These are phyloP conservation scores for Chrysochromulina tobinii DNA, from an alignment of 78 protist species.

Conservation along the genomic window DNA sequence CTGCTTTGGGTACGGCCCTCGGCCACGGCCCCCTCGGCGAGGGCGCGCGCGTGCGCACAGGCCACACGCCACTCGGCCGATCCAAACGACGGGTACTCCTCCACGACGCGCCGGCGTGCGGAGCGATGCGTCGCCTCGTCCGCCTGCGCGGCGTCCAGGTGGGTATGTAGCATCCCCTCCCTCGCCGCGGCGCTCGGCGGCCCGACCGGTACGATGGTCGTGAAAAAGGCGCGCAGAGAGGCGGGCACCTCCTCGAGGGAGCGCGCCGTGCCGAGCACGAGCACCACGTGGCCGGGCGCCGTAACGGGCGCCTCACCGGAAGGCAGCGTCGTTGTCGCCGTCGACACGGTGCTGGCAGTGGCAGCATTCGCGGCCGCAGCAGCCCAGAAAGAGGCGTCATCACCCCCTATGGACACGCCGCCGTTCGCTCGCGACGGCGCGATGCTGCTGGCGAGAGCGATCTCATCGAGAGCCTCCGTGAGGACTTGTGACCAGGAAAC, in stretches of 20 bases:
- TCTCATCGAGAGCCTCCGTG: too few species aligned
- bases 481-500: too few species aligned
- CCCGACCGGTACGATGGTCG: not conserved
- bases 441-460: too few species aligned
- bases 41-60: not conserved
- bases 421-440: too few species aligned
- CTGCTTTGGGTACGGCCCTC: not conserved
- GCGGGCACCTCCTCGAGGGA: not conserved
- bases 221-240: not conserved
- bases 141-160: not conserved
- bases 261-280: not conserved
- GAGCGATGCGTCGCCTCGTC: not conserved
- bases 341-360: too few species aligned
- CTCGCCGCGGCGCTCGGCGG: not conserved
- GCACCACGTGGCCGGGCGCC: not conserved
- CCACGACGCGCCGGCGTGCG: not conserved
- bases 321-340: too few species aligned
- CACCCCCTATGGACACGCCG: too few species aligned
- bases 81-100: not conserved
- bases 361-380: too few species aligned
- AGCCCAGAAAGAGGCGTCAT: too few species aligned
- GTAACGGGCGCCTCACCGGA: too few species aligned
- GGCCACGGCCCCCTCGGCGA: not conserved
- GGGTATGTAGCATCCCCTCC: not conserved
- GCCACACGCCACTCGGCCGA: not conserved